Evolutionary conservation across 106 monocot species (phyloP), one percentile per base, ranked within the genome.

Genomic region (Phalaenopsis aphrodite): DNA sequence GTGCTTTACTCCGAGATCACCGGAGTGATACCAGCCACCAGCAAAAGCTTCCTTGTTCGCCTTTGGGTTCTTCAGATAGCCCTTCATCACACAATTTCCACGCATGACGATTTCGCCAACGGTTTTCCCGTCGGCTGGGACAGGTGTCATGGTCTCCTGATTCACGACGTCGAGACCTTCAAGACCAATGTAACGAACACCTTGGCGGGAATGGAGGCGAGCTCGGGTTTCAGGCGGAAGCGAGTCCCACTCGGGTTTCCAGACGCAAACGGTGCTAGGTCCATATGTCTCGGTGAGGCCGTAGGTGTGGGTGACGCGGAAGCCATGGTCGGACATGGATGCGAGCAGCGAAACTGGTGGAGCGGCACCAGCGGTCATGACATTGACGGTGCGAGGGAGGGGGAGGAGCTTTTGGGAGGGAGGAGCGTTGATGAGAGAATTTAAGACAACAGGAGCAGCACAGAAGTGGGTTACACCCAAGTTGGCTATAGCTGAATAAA

Each of bases 241-340:
- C 1, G 4, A n/a, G 61, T 85, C 86, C 93, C 93, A 93, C 64
- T 93, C 93, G 6, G 93, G 88, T 77, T 93, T 93, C 88, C 85
- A 90, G 5, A 84, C 61, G n/a, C 93, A 90, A 2, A 93, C 79
- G 30, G 86, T 87, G 19, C 88, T 85, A 1, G 93, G 93, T 16
- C 93, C 93, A 7, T 86, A 93, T 8, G 93, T 93, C 57, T 93
- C 93, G 5, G 93, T 86, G 17, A 93, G 86, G 78, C 93, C 93
- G 10, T 93, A 93, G 19, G 93, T 93, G 88, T 93, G 93, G 11
- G 90, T 85, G 73, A 93, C 82, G 5, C 88, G 90, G 72, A 93
- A 93, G 19, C 93, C 93, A 8, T 88, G 86, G 19, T 77, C 67
- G 2, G 90, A 88, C 85, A 93, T 87, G 41, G 86, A 68, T n/a